Evolutionary conservation across 2,329 filamentous ascomycete genomes (phyloP), one percentile per base, ranked within the genome.

Genomic region (Pestalotiopsis sp.): DNA sequence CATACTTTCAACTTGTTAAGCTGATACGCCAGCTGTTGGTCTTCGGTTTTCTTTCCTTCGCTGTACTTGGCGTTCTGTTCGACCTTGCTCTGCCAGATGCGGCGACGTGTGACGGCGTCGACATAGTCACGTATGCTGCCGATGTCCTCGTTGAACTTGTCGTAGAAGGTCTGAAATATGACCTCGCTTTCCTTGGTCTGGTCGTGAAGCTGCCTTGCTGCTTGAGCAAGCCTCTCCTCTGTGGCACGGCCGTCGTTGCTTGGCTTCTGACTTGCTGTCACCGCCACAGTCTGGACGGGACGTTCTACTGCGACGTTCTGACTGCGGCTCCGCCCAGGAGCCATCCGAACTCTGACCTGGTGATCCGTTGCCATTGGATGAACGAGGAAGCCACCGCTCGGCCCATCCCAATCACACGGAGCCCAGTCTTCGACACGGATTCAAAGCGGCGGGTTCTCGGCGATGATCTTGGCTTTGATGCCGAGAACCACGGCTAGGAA

Each of bases 61-160:
- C 70, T 73, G 62, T 69, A 64, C 36, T 71, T 71, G 39, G 57
- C 49, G 41, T 72, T 72, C 11, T 69, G 65, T 38, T 72, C 71
- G 12, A 74, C 70, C 66, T 71, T 78, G 64, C 72, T 70, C 20
- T 68, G 69, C 77, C 77, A 78, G 23, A 78, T 73, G n/a, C 71
- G 72, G 57, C 73, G 71, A 17, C 78, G 73, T 14, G 73, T 64
- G 38, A 68, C 64, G 6, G 63, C 64, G 23, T 68, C 69, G 59
- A 69, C 72, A 67, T 78, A 78, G 20, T 67, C 57, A 57, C 67
- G 74, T 52, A 79, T 70, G 6, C 38, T 64, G 4, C 70, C 61
- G 59, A 77, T 71, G 31, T 77, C 75, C 1, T 67, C 60, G 12
- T 71, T 72, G 61, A 73, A 79, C 2, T 72, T 69, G 12, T 72